Conservation (phyloP, 257 asterid genomes). For the Handroanthus guayacan region DNA sequence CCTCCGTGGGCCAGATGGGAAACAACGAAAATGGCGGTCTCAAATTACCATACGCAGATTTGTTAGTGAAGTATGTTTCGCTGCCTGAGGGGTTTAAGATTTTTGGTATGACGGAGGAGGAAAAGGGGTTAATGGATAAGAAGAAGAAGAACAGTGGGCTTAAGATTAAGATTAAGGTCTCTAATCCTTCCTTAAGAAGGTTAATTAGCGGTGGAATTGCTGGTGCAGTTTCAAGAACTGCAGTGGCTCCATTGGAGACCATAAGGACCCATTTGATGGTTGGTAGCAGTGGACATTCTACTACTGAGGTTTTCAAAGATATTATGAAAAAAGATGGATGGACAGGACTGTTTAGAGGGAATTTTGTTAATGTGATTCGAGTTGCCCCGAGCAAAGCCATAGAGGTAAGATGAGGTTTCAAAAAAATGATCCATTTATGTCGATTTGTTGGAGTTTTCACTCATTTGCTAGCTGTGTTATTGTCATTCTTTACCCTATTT, state of each 20-base stretch:
- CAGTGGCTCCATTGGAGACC: slow-evolving; percentile 62
- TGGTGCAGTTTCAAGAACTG: slow-evolving; percentile 53
- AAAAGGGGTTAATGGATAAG: slow-evolving; percentile 36
- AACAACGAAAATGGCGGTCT: slow-evolving; percentile 49
- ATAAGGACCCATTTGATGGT: slow-evolving; percentile 64
- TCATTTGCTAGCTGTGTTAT: too few species aligned
- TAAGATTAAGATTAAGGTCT: slow-evolving; percentile 44
- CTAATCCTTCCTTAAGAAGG: slow-evolving; percentile 54
- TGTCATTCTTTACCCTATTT: too few species aligned
- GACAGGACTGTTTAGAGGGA: slow-evolving; percentile 61
- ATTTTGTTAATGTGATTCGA: slow-evolving; percentile 59
- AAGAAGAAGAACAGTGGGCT: slow-evolving; percentile 42
- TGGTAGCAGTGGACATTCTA: slow-evolving; percentile 52
- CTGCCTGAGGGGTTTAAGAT: slow-evolving; percentile 50
- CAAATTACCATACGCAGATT: slow-evolving; percentile 50
- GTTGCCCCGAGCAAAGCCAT: slow-evolving; percentile 69
- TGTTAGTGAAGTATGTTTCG: slow-evolving; percentile 49
- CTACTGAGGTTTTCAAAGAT: slow-evolving; percentile 52
- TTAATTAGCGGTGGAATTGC: slow-evolving; percentile 63
- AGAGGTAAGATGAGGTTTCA: slow-evolving; percentile 40
- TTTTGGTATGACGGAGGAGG: slow-evolving; percentile 45
- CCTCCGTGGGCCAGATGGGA: slow-evolving; percentile 59
- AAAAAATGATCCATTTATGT: not conserved
- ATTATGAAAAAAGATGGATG: slow-evolving; percentile 58
- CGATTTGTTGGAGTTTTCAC: not conserved